phyloP scores from a whole-genome alignment of 2,329 filamentous ascomycete species.

The Epichloe brachyelytri region DNA sequence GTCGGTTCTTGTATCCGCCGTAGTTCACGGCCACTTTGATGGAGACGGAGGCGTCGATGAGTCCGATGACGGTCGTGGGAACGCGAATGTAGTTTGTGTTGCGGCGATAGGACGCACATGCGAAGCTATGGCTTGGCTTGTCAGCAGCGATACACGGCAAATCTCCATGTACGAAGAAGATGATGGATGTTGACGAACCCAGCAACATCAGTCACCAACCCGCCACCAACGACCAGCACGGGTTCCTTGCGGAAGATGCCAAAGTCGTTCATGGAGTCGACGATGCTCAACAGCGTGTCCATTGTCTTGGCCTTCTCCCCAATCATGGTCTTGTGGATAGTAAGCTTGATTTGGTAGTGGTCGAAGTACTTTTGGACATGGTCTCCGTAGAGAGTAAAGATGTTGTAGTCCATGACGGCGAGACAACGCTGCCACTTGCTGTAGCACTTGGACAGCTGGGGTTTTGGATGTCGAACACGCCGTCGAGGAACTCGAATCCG shows the following conservation, averaged over 20 bases:
- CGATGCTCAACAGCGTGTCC: conserved; percentile 54
- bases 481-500: conserved; percentile 61
- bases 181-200: conserved; percentile 29
- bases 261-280: conserved; percentile 63
- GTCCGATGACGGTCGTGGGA: conserved; percentile 60
- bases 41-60: conserved; percentile 63
- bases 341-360: conserved; percentile 47
- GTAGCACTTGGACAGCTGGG: conserved; percentile 52
- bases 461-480: conserved; percentile 49
- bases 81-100: conserved; percentile 64
- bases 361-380: conserved; percentile 56
- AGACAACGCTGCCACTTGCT: conserved; percentile 51
- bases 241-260: conserved; percentile 58
- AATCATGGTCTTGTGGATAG: conserved; percentile 60
- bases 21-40: conserved; percentile 74
- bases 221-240: conserved; percentile 53
- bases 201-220: conserved; percentile 60
- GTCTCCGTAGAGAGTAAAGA: conserved; percentile 53
- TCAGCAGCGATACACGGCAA: background rate
- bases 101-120: conserved; percentile 57
- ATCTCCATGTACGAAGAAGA: too few relatives aligned
- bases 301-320: conserved; percentile 66
- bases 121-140: conserved; percentile 35
- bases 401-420: conserved; percentile 59
- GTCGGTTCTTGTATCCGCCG: conserved; percentile 61